Evolutionary conservation across 2,329 filamentous ascomycete genomes (phyloP), one percentile per base, ranked within the genome.

Genomic region (Thelonectria rubi): DNA sequence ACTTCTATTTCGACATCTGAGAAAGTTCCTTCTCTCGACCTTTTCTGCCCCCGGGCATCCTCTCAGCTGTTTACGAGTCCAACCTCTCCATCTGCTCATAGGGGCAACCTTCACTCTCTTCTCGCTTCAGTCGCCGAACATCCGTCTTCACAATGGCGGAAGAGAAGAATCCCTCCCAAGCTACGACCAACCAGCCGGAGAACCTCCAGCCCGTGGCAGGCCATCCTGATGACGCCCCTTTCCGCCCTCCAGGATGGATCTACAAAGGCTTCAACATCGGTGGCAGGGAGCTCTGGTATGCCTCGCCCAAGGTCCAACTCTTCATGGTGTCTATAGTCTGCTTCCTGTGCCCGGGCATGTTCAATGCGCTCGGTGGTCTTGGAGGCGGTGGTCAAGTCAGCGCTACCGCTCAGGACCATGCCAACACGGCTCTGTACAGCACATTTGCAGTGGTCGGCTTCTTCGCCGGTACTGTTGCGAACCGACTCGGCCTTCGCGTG

Each of bases 401-500:
- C 71, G 65, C 78, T 9, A 82, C 80, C 21, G 88, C 80, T 51
- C 71, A 74, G 56, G 89, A 90, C 74, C 84, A 89, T 69, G 87
- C 90, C 70, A 90, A 87, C 74, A 88, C 87, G 5, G 90, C 90
- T 20, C 78, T 93, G 52, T 92, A 93, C 79, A 87, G 87, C 64
- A 90, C 88, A 37, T 92, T 93, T 73, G 86, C 86, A 46, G 80
- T 87, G 51, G 82, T 88, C 40, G 90, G 86, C 65, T 86, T 92
- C 78, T 85, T 91, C 73, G 90, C 91, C 67, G 90, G 90, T 58
- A 94, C 90, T 54, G 85, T 94, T 72, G 89, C 90, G 78, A 95
- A 95, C 80, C 86, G 85, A 65, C 81, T 93, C 55, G 92, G 91
- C 58, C 85, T 93, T 64, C 86, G 86, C 70, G 73, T 84, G 46